Percentiles rank a stretch among this genome's conserved stretches.
Conservation (phyloP, 2,329 filamentous ascomycete species). For the Alternaria panax region DNA sequence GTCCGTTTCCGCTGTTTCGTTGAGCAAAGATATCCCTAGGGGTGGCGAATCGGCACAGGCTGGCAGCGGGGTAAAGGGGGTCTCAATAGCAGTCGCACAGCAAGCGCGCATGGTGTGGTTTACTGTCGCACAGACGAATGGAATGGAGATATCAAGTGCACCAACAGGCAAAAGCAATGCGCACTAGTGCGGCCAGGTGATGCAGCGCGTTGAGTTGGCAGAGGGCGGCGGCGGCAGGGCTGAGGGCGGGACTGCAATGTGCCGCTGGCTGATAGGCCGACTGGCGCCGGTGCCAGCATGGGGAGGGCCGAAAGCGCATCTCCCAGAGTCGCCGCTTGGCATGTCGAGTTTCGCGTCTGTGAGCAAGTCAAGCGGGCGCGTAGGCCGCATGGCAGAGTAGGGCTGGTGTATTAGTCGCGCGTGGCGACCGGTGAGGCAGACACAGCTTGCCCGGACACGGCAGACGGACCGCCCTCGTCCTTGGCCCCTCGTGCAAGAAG, state of each 20-base stretch:
- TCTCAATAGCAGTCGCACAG: neutral
- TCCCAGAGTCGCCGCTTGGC: constrained; percentile 10
- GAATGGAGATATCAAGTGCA: neutral
- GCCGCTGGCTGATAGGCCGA: constrained; percentile 26
- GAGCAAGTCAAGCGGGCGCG: neutral
- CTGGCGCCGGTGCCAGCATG: constrained; percentile 6
- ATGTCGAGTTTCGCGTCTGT: constrained; percentile 4
- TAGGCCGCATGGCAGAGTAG: neutral
- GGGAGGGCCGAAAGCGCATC: constrained; percentile 20
- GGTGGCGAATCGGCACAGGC: constrained; percentile 2
- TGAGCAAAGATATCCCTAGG: neutral
- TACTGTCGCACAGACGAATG: neutral
- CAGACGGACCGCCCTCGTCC: constrained; percentile 18
- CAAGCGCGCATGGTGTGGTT: neutral
- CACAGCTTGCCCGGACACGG: constrained; percentile 14
- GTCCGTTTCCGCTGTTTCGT: neutral
- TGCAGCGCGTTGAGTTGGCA: constrained; percentile 15
- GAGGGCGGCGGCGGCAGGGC: constrained; percentile 13
- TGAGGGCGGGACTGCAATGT: constrained; percentile 21
- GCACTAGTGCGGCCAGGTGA: constrained; percentile 7
- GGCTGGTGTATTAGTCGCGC: neutral
- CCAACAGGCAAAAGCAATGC: constrained; percentile 5
- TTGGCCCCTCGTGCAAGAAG: constrained; percentile 13
- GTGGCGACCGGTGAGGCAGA: constrained; percentile 2
- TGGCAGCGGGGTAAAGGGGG: constrained; percentile 4